Percentiles rank a stretch among this genome's conserved stretches.
Evolutionary conservation across 148 eudicot species (phyloP).

Genomic region (Talinum fruticosum): DNA sequence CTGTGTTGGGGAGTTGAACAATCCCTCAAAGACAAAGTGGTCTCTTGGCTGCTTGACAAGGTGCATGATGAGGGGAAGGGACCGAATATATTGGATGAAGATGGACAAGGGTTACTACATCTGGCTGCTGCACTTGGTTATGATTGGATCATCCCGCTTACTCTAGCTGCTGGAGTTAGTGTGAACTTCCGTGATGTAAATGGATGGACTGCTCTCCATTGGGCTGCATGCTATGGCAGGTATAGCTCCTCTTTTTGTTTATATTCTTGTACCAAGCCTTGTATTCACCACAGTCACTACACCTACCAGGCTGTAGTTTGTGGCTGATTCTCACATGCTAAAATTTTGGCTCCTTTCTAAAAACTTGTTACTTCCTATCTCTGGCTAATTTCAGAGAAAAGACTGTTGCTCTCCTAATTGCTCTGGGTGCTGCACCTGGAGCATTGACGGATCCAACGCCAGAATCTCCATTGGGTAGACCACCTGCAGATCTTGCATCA

Average conservation of each 20-base stretch:
- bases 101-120: slow-evolving; percentile 68
- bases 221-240: slow-evolving; percentile 83
- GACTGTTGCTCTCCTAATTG: slow-evolving; percentile 51
- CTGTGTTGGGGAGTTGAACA: slow-evolving; percentile 27
- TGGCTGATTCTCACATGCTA: background rate
- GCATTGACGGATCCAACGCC: slow-evolving; percentile 60
- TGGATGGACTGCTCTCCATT: slow-evolving; percentile 85
- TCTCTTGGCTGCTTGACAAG: slow-evolving; percentile 46
- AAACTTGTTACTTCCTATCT: background rate
- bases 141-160: slow-evolving; percentile 56
- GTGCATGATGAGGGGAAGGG: slow-evolving; percentile 53
- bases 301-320: no score
- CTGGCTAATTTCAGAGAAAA: slow-evolving; percentile 44
- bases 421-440: slow-evolving; percentile 58
- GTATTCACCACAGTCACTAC: background rate
- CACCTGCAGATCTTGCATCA: slow-evolving; percentile 71
- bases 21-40: slow-evolving; percentile 44
- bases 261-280: background rate
- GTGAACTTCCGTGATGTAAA: slow-evolving; percentile 60
- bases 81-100: slow-evolving; percentile 42
- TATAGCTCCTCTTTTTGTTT: slow-evolving; percentile 12
- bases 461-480: slow-evolving; percentile 52
- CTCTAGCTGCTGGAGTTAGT: slow-evolving; percentile 54
- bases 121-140: slow-evolving; percentile 72
- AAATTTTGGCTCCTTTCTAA: background rate